Conservation (phyloP, 75 land plant species). For the Pinus tabuliformis region DNA sequence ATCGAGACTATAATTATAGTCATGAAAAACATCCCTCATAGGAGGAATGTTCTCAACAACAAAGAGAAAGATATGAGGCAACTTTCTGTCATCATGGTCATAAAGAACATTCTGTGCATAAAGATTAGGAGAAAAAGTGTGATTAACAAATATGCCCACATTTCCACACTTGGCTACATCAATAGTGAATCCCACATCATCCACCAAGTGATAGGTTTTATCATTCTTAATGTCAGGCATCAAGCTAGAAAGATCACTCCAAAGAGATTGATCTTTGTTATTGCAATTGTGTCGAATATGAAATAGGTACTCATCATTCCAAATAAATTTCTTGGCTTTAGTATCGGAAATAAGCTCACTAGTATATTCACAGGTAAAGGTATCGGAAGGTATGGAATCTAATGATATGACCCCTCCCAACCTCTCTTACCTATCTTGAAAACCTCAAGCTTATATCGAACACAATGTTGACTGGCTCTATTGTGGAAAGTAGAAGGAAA, state of each 20-base stretch:
- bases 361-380: conserved; percentile 18
- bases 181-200: conserved; percentile 43
- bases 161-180: conserved; percentile 52
- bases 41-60: conserved; percentile 47
- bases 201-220: conserved; percentile 19
- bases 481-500: conserved; percentile 7
- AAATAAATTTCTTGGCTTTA: conserved; percentile 13
- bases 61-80: conserved; percentile 63
- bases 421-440: conserved; percentile 21
- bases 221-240: conserved; percentile 11
- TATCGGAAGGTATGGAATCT: conserved; percentile 12
- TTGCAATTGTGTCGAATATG: conserved; percentile 41
- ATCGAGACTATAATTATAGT: conserved; percentile 51
- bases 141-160: conserved; percentile 48
- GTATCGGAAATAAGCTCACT: conserved; percentile 24
- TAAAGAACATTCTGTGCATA: too few relatives aligned
- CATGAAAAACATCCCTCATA: conserved; percentile 51
- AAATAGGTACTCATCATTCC: conserved; percentile 15
- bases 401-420: conserved; percentile 26
- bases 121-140: conserved; percentile 62
- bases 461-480: conserved; percentile 15
- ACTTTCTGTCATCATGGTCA: too few relatives aligned
- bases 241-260: conserved; percentile 33
- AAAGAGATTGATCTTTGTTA: conserved; percentile 32
- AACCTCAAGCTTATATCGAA: conserved; percentile 12